Conservation (phyloP, 2,329 filamentous ascomycete genomes). For the Zarea fungicola region DNA sequence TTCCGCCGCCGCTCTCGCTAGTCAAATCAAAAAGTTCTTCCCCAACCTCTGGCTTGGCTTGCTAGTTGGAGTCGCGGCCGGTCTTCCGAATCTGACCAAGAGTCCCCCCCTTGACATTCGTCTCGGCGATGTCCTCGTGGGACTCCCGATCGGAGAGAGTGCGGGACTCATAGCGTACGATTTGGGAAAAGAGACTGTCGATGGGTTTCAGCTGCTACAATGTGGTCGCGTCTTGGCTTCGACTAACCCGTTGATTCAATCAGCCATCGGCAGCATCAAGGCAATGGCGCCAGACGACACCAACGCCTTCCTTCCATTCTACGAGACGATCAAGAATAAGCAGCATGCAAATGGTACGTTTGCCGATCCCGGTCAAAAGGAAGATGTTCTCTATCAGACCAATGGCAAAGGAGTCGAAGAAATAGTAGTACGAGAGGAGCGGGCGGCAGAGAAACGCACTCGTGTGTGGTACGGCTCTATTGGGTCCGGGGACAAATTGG, state of each 20-base stretch:
- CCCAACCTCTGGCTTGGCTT: slow-evolving; percentile 31
- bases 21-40: slow-evolving; percentile 28
- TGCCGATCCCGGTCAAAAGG: slow-evolving; percentile 26
- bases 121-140: slow-evolving; percentile 33
- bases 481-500: slow-evolving; percentile 25
- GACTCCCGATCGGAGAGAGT: slow-evolving; percentile 19
- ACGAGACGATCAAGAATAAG: slow-evolving; percentile 21
- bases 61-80: slow-evolving; percentile 31
- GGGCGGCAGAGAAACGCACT: slow-evolving; percentile 20
- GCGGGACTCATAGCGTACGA: slow-evolving; percentile 28
- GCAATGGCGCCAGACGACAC: slow-evolving; percentile 20
- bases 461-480: slow-evolving; percentile 30
- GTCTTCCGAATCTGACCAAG: slow-evolving; percentile 23
- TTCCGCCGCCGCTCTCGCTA: slow-evolving; percentile 27
- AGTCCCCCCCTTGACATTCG: slow-evolving; percentile 29
- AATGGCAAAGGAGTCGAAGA: slow-evolving; percentile 3
- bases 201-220: slow-evolving; percentile 23
- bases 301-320: slow-evolving; percentile 19
- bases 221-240: slow-evolving; percentile 21
- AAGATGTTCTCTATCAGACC: slow-evolving; percentile 21
- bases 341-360: slow-evolving; percentile 22
- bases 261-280: slow-evolving; percentile 30
- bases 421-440: slow-evolving; percentile 14
- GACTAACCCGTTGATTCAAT: slow-evolving; percentile 27
- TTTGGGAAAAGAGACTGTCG: slow-evolving; percentile 27